Evolutionary conservation across 108 stramenopile species (phyloP).

Genomic region (Asterionellopsis glacialis): DNA sequence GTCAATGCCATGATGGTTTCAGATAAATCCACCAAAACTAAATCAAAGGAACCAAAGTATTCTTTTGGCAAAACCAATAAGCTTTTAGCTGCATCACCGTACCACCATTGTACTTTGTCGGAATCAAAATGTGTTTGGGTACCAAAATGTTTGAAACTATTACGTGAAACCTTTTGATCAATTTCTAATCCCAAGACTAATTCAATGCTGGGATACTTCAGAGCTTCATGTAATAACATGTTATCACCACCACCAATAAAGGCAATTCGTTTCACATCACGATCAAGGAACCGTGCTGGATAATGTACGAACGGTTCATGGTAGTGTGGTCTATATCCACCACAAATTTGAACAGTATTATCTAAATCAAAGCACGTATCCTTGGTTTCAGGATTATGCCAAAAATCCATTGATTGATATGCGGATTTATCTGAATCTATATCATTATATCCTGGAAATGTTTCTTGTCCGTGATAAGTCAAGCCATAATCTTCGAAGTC

Average conservation of each 20-base stretch:
- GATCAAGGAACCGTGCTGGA: conserved; percentile 65
- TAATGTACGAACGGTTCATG: conserved; percentile 78
- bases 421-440: conserved; percentile 15
- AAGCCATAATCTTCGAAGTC: too few species aligned
- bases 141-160: conserved; percentile 65
- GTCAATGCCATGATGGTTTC: conserved; percentile 71
- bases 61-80: conserved; percentile 69
- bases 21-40: conserved; percentile 82
- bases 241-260: conserved; percentile 88
- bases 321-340: conserved; percentile 77
- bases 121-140: conserved; percentile 82
- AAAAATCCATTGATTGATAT: conserved; percentile 39
- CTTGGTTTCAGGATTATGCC: conserved; percentile 16
- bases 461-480: too few species aligned
- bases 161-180: conserved; percentile 70
- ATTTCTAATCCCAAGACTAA: conserved; percentile 77
- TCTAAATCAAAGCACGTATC: conserved; percentile 74
- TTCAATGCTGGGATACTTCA: conserved; percentile 77
- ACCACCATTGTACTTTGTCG: conserved; percentile 87
- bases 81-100: conserved; percentile 83
- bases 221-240: conserved; percentile 77
- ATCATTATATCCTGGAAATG: conserved; percentile 3
- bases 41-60: conserved; percentile 80
- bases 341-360: conserved; percentile 68
- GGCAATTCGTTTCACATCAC: conserved; percentile 51